Evolutionary conservation across 495 filamentous ascomycete species (phyloP), one percentile per base, ranked within the genome.

Genomic region (Cairneyella variabilis): DNA sequence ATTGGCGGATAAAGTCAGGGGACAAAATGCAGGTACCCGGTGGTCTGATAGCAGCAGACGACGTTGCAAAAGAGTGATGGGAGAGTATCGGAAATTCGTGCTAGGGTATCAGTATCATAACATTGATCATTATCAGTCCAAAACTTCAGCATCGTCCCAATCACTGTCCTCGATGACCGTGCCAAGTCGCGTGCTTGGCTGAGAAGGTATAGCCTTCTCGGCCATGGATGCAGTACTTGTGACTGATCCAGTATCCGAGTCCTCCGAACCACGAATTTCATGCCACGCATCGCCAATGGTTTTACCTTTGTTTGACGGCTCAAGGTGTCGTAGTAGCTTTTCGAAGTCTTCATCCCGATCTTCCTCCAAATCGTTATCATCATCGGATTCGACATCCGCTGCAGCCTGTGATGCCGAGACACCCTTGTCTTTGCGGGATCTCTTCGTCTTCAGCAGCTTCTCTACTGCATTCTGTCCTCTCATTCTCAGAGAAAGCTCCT

Each of bases 401-500:
- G 27, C 16, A 4, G 49, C 37, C 26, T 60, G 51, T 9, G 51
- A 57, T 23, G 41, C 17, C 5, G 43, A 21, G 11, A 16, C 20
- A 16, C 3, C 43, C 18, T 58, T 56, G 17, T 8, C 28, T 44
- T 58, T 60, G 4, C 30, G 47, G 0, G 48, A 43, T 43, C 58
- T 48, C 36, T 61, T 64, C 67, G 69, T 78, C 64, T 79, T 86
- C 59, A 90, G 66, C 20, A 93, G 66, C 42, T 74, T 75, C 17
- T 78, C 79, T 2, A 88, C 61, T 56, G 88, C 83, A 39, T 84
- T 84, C 56, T 73, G 63, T 12, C 84, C 89, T 40, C 89, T 76
- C 22, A 73, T 69, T 48, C 91, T 76, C 25, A 96, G 66, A 43
- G 76, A 92, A 53, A 91, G 67, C 64, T 96, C 91, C 61, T 83